A percentile compares a stretch with the other conserved stretches of the same genome.
Evolutionary conservation across 164 flowering plant species (phyloP).

Genomic region (Saururus chinensis): DNA sequence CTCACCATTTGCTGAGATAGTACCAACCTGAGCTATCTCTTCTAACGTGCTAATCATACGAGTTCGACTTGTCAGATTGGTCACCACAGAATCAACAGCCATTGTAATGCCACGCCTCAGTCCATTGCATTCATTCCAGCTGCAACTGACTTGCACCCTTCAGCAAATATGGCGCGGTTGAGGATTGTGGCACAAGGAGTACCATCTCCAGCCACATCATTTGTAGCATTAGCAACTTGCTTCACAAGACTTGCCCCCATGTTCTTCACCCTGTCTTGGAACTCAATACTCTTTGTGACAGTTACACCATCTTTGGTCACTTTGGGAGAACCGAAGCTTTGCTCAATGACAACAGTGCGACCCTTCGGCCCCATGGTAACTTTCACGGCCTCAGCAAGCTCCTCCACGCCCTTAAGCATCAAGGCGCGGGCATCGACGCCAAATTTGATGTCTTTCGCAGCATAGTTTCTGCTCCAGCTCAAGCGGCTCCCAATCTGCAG

Average conservation of each 20-base stretch:
- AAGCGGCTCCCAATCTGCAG: conserved; percentile 54
- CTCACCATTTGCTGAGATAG: no score
- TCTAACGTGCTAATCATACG: no score
- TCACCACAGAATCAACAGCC: no score
- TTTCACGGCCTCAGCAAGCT: conserved; percentile 90
- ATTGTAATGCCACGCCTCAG: no score
- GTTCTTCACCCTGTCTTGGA: conserved; percentile 76
- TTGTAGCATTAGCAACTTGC: no score
- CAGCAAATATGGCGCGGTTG: no score
- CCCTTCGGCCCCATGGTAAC: conserved; percentile 96
- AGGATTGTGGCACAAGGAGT: no score
- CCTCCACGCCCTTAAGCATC: conserved; percentile 95
- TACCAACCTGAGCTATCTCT: no score
- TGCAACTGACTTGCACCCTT: no score
- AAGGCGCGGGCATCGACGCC: conserved; percentile 86
- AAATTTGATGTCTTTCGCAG: conserved; percentile 84
- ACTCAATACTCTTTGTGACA: conserved; percentile 92
- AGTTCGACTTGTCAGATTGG: no score
- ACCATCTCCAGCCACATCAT: no score
- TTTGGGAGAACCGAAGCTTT: conserved; percentile 91
- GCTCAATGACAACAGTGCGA: conserved; percentile 70
- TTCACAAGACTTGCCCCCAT: conserved; percentile 94
- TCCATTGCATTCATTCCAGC: no score
- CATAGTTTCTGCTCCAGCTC: conserved; percentile 81
- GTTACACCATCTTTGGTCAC: conserved; percentile 98